Conservation (phyloP, 345 rosid genomes). For the Populus deltoides region DNA sequence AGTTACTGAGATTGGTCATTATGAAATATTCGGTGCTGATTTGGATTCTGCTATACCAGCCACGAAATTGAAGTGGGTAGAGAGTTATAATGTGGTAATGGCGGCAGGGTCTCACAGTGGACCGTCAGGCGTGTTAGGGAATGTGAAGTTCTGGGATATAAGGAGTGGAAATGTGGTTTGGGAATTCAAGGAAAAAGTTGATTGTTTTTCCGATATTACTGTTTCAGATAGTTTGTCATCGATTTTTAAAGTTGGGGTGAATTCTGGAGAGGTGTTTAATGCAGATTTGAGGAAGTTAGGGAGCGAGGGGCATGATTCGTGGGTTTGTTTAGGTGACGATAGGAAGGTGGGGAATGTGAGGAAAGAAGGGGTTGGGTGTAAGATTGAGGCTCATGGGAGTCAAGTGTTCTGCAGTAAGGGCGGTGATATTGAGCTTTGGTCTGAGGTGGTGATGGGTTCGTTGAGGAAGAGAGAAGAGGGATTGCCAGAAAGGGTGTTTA, state of each 20-base stretch:
- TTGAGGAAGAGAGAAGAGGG: slow-evolving; percentile 36
- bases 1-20: slow-evolving; percentile 64
- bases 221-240: slow-evolving; percentile 66
- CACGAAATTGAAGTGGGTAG: slow-evolving; percentile 71
- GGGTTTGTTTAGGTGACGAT: slow-evolving; percentile 66
- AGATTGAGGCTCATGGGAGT: slow-evolving; percentile 71
- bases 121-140: slow-evolving; percentile 73
- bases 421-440: slow-evolving; percentile 71
- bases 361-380: slow-evolving; percentile 78
- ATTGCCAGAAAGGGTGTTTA: slow-evolving; percentile 51
- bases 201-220: slow-evolving; percentile 82
- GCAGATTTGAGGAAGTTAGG: slow-evolving; percentile 66
- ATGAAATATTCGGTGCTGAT: slow-evolving; percentile 72
- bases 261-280: slow-evolving; percentile 65
- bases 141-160: slow-evolving; percentile 72
- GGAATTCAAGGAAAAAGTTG: slow-evolving; percentile 71
- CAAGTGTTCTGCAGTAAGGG: slow-evolving; percentile 77
- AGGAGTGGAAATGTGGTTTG: slow-evolving; percentile 67
- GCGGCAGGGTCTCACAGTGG: slow-evolving; percentile 88
- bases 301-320: slow-evolving; percentile 27
- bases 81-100: slow-evolving; percentile 57
- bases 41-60: slow-evolving; percentile 79
- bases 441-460: slow-evolving; percentile 62
- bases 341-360: slow-evolving; percentile 54
- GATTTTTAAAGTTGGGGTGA: slow-evolving; percentile 70